These are phyloP conservation scores for Populus davidiana DNA, from an alignment of 345 rosid genomes.

Conservation along the genomic window DNA sequence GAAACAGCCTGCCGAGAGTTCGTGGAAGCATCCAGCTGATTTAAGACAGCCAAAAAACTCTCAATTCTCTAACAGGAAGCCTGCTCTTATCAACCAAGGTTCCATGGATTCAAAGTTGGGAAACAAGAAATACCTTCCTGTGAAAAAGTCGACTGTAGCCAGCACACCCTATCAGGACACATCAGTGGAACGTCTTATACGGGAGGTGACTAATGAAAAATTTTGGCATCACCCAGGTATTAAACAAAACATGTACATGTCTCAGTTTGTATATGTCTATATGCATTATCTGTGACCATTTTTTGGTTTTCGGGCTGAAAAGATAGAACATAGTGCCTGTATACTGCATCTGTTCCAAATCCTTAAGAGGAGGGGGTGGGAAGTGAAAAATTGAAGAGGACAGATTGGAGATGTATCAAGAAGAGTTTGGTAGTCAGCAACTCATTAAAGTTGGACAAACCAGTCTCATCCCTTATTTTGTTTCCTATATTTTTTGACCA, in stretches of 20 bases:
- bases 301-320: neutral
- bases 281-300: neutral
- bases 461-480: neutral
- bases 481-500: neutral
- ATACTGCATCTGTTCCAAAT: neutral
- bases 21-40: constrained; percentile 61
- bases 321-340: neutral
- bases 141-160: constrained; percentile 51
- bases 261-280: neutral
- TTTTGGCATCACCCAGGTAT: constrained; percentile 91
- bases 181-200: constrained; percentile 97
- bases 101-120: constrained; percentile 65
- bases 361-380: neutral
- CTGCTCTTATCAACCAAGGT: constrained; percentile 46
- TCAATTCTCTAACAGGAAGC: constrained; percentile 56
- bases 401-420: neutral
- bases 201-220: constrained; percentile 93
- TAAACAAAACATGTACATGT: neutral
- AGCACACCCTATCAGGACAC: constrained; percentile 73
- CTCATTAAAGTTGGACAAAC: neutral
- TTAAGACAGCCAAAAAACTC: constrained; percentile 50
- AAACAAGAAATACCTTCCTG: constrained; percentile 59
- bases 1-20: constrained; percentile 48
- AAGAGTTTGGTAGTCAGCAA: neutral
- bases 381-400: neutral